Conservation (phyloP, 2,329 filamentous ascomycete genomes). For the Colletotrichum destructivum region DNA sequence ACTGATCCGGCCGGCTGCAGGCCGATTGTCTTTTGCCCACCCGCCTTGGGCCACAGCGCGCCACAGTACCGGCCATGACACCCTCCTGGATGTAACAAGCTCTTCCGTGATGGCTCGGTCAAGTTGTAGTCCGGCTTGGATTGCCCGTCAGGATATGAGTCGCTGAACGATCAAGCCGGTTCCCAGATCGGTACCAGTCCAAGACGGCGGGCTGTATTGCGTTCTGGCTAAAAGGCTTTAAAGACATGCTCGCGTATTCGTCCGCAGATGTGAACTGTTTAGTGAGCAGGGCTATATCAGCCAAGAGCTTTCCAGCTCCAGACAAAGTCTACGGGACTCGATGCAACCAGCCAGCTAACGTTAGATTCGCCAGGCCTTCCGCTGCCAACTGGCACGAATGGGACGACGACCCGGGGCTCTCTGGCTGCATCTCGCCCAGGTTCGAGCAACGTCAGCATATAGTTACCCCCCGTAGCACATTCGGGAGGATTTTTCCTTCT, state of each 20-base stretch:
- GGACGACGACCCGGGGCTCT: constrained; percentile 11
- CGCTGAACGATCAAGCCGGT: constrained; percentile 5
- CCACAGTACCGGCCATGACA: constrained; percentile 13
- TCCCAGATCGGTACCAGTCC: constrained; percentile 1
- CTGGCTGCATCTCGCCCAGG: constrained; percentile 20
- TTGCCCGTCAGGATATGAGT: constrained; percentile 1
- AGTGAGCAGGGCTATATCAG: not conserved
- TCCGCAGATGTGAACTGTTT: not conserved
- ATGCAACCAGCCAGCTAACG: constrained; percentile 12
- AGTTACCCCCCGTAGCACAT: constrained; percentile 29
- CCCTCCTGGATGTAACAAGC: constrained; percentile 9
- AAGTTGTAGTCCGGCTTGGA: constrained; percentile 24
- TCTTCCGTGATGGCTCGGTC: constrained; percentile 27
- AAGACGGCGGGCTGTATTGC: not conserved
- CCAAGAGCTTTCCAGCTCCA: not conserved
- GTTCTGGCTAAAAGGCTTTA: not conserved
- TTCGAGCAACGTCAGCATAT: constrained; percentile 32
- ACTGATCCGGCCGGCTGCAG: constrained; percentile 49
- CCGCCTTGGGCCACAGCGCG: not conserved
- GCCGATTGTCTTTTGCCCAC: constrained; percentile 45
- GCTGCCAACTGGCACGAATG: constrained; percentile 33
- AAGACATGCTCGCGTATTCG: not conserved
- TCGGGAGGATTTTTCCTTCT: not conserved
- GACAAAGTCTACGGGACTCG: not conserved
- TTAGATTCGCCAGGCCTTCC: not conserved